Evolutionary conservation across 2,329 filamentous ascomycete genomes (phyloP).

Genomic region (Cyanodermella asteris): DNA sequence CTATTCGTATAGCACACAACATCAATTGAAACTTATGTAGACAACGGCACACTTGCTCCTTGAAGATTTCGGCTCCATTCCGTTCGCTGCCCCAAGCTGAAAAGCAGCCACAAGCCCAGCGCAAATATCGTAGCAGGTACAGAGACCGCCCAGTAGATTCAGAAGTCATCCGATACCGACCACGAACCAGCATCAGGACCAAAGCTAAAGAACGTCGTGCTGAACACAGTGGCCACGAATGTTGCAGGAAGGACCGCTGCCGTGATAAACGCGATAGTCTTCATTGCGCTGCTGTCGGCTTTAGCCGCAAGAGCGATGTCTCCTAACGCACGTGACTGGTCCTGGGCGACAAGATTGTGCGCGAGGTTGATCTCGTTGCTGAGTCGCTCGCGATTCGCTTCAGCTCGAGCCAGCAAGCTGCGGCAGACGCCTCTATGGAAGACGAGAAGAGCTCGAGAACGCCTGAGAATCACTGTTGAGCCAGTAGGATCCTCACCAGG

Average conservation of each 20-base stretch:
- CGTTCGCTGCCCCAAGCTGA: too few relatives aligned
- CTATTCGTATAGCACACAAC: too few relatives aligned
- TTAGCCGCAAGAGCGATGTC: constrained; percentile 8
- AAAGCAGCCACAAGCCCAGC: constrained; percentile 1
- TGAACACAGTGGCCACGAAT: constrained; percentile 14
- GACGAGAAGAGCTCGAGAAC: constrained; percentile 7
- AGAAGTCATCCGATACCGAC: constrained; percentile 5
- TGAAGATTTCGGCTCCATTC: too few relatives aligned
- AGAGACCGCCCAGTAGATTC: constrained; percentile 3
- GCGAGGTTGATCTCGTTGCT: constrained; percentile 15
- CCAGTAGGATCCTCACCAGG: neutral
- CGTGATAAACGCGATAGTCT: constrained; percentile 12
- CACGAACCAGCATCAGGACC: constrained; percentile 8
- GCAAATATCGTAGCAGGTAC: constrained; percentile 3
- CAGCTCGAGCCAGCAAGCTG: constrained; percentile 11
- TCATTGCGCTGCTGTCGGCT: constrained; percentile 13
- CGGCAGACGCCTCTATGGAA: constrained; percentile 11
- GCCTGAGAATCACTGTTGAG: neutral
- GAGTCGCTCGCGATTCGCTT: constrained; percentile 12
- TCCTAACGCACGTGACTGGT: constrained; percentile 5
- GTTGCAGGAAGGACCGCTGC: constrained; percentile 13
- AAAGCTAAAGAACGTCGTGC: constrained; percentile 16
- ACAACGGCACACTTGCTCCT: too few relatives aligned
- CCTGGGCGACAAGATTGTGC: constrained; percentile 15
- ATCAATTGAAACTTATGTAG: too few relatives aligned